Conservation (phyloP, 108 stramenopile species). For the Epithemia pelagica region DNA sequence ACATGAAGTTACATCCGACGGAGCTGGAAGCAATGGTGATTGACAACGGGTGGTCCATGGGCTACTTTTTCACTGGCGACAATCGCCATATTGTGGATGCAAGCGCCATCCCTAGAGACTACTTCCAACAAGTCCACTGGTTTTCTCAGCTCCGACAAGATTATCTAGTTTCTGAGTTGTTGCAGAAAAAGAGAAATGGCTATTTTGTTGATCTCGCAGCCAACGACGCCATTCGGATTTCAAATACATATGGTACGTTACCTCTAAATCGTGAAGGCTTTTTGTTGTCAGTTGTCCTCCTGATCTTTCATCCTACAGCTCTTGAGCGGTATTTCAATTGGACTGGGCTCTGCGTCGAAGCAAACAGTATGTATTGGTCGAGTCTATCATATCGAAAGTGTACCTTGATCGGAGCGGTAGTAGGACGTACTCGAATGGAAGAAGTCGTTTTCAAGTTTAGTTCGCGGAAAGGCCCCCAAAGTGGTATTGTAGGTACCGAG, state of each 20-base stretch:
- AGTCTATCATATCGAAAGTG: conserved; percentile 31
- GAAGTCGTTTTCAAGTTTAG: conserved; percentile 25
- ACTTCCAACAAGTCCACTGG: conserved; percentile 10
- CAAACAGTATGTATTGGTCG: conserved; percentile 48
- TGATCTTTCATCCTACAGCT: conserved; percentile 16
- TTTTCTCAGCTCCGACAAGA: conserved; percentile 27
- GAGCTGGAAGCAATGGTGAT: too few relatives aligned
- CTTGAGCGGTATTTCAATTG: conserved; percentile 36
- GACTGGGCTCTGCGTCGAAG: conserved; percentile 51
- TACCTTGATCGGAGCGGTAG: conserved; percentile 32
- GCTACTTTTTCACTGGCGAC: conserved; percentile 19
- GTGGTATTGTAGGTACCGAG: conserved; percentile 39
- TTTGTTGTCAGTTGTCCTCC: conserved; percentile 2
- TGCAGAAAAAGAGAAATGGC: conserved; percentile 21
- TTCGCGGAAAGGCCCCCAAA: conserved; percentile 9
- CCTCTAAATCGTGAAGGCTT: neutral
- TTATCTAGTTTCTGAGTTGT: conserved; percentile 10
- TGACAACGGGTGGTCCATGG: conserved; percentile 15
- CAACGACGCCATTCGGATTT: conserved; percentile 26
- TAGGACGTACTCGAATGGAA: conserved; percentile 31
- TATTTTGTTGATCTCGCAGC: conserved; percentile 41
- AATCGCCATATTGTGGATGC: neutral
- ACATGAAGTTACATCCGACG: too few relatives aligned
- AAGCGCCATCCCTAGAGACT: conserved; percentile 5
- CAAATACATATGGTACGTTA: conserved; percentile 19